Evolutionary conservation across 129 eudicot genomes (phyloP).

Genomic region (Artemisia tridentata): DNA sequence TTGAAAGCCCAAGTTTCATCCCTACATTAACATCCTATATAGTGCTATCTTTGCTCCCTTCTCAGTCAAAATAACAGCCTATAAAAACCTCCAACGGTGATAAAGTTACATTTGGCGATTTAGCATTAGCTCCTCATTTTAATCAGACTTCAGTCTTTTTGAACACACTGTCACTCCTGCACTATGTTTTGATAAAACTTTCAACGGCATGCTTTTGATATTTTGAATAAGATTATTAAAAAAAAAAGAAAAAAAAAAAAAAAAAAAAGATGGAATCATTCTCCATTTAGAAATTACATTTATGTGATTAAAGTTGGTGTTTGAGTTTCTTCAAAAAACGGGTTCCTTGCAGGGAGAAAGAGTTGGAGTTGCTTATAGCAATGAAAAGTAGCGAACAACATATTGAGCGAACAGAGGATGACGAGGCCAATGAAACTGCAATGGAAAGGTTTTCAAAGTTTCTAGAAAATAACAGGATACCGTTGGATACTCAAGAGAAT

Average conservation of each 20-base stretch:
- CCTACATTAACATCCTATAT: too few relatives aligned
- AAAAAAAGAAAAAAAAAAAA: too few relatives aligned
- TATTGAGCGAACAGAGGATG: slow-evolving; percentile 27
- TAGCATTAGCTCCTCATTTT: too few relatives aligned
- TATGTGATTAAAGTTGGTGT: slow-evolving; percentile 12
- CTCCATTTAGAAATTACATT: not conserved
- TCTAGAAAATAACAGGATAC: slow-evolving; percentile 42
- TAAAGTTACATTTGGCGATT: too few relatives aligned
- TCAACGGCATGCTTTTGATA: not conserved
- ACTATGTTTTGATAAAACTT: not conserved
- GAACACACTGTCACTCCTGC: too few relatives aligned
- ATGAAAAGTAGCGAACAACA: slow-evolving; percentile 34
- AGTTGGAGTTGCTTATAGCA: slow-evolving; percentile 62
- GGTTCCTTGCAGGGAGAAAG: slow-evolving; percentile 58
- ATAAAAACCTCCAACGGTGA: too few relatives aligned
- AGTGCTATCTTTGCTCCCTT: too few relatives aligned
- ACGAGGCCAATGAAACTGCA: slow-evolving; percentile 18
- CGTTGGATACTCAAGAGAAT: slow-evolving; percentile 53
- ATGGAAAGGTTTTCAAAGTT: slow-evolving; percentile 33
- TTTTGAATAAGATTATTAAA: not conserved
- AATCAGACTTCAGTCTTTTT: too few relatives aligned
- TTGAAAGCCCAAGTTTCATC: too few relatives aligned
- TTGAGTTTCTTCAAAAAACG: too few relatives aligned
- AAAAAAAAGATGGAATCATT: too few relatives aligned
- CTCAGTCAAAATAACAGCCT: too few relatives aligned